Conservation (phyloP, 257 asterid species). For the Solanum neorickii region DNA sequence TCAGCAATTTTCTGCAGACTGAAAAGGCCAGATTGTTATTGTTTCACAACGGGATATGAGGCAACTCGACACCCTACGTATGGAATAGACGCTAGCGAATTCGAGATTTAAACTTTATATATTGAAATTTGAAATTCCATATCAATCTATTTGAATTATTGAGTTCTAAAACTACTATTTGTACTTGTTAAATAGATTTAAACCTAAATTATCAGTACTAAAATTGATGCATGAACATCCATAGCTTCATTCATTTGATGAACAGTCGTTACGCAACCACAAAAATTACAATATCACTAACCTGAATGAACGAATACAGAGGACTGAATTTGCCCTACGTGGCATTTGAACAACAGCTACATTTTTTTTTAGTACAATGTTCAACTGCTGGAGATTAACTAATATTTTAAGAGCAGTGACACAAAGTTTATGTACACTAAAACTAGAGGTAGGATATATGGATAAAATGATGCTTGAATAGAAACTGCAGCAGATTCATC, state of each 20-base stretch:
- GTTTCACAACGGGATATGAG: not conserved
- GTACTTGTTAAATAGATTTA: not conserved
- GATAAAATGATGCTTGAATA: conserved; percentile 9
- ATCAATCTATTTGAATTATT: too few species aligned
- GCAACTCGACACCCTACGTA: too few species aligned
- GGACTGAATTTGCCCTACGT: not conserved
- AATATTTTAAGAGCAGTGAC: conserved; percentile 5
- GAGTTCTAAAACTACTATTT: too few species aligned
- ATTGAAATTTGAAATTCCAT: too few species aligned
- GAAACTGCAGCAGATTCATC: conserved; percentile 38
- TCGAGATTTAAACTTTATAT: too few species aligned
- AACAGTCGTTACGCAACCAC: not conserved
- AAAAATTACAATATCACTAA: not conserved
- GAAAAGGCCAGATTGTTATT: too few species aligned
- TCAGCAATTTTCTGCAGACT: too few species aligned
- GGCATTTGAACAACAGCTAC: conserved; percentile 4
- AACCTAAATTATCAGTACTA: not conserved
- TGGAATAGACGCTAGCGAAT: not conserved
- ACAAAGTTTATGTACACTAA: conserved; percentile 16
- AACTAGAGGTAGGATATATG: conserved; percentile 17
- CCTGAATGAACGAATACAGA: conserved; percentile 6
- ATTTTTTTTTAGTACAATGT: not conserved
- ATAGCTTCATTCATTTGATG: not conserved
- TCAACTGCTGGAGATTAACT: conserved; percentile 13
- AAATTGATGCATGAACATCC: not conserved